phyloP scores from a whole-genome alignment of 345 rosid species.

The Syzygium aqueum region DNA sequence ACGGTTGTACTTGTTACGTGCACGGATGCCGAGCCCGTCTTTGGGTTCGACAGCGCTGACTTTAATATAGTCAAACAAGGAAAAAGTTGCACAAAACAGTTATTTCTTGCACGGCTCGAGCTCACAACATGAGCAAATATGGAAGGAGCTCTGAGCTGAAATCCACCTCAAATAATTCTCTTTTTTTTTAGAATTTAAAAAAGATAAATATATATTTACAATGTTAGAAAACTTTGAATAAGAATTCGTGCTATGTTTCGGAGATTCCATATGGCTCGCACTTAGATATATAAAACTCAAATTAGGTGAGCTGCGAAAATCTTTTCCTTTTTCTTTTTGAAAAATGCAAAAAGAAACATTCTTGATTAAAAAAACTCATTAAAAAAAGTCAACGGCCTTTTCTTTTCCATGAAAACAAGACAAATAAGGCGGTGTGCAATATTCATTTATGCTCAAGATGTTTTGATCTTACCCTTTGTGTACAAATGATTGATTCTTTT shows the following conservation, averaged over 20 bases:
- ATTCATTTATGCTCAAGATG: background rate
- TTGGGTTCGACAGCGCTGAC: background rate
- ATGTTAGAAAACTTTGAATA: background rate
- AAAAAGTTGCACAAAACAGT: background rate
- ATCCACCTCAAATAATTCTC: background rate
- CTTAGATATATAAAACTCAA: background rate
- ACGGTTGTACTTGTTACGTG: background rate
- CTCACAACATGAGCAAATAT: background rate
- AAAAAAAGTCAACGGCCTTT: background rate
- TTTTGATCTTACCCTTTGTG: background rate
- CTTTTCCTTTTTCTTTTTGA: background rate
- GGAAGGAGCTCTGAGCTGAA: background rate
- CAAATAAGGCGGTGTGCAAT: background rate
- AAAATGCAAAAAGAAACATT: background rate
- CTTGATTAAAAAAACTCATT: background rate
- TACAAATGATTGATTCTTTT: too few relatives aligned
- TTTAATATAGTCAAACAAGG: background rate
- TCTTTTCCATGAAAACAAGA: background rate
- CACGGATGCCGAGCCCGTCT: background rate
- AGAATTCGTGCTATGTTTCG: background rate
- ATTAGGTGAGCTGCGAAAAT: background rate
- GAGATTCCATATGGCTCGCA: background rate
- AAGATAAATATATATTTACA: background rate
- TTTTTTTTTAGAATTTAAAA: background rate
- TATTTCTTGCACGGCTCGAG: background rate